Evolutionary conservation across 352 stramenopile genomes (phyloP).

Genomic region (Pythium monospermum): DNA sequence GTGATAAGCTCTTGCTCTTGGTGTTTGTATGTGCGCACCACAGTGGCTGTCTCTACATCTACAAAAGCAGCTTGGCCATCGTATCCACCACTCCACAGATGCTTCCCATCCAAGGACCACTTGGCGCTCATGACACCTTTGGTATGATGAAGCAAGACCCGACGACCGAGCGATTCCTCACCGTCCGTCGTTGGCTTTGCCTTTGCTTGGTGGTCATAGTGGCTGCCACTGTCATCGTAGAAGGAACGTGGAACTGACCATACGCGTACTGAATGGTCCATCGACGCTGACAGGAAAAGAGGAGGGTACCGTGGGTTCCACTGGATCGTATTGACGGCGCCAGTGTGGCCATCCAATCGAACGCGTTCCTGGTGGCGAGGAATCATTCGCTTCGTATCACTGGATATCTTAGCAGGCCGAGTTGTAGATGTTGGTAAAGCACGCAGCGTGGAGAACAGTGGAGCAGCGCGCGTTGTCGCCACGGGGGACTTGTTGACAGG

Average conservation of each 20-base stretch:
- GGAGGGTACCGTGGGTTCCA: constrained; percentile 33
- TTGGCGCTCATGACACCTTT: constrained; percentile 46
- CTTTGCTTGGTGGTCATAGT: neutral
- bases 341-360: constrained; percentile 25
- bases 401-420: too few relatives aligned
- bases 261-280: constrained; percentile 47
- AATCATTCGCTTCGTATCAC: too few relatives aligned
- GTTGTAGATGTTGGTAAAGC: too few relatives aligned
- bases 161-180: constrained; percentile 4
- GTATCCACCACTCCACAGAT: constrained; percentile 41
- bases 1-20: constrained; percentile 5
- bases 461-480: too few relatives aligned
- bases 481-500: too few relatives aligned
- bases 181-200: neutral
- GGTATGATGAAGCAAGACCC: constrained; percentile 24
- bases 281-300: constrained; percentile 54
- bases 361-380: neutral
- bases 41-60: constrained; percentile 5
- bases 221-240: too few relatives aligned
- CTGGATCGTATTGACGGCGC: constrained; percentile 29
- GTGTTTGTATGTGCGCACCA: constrained; percentile 3
- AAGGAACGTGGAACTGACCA: constrained; percentile 25
- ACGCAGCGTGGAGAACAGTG: neutral
- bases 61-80: constrained; percentile 20
- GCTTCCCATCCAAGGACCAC: constrained; percentile 43